Percentiles rank a stretch among this genome's conserved stretches.
phyloP scores from a whole-genome alignment of 768 basidiomycete species.

The Imleria badia region DNA sequence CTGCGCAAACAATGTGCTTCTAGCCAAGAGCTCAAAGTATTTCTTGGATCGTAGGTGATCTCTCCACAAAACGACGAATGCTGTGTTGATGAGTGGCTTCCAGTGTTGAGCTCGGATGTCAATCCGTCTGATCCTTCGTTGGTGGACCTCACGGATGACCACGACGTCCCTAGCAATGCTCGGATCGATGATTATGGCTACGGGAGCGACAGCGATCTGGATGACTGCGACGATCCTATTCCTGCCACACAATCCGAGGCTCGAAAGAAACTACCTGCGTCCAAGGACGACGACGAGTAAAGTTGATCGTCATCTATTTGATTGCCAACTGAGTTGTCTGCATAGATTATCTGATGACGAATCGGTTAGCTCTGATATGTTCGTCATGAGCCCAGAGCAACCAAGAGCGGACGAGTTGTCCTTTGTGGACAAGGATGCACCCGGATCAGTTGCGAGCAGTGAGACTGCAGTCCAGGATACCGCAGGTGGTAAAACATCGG shows the following conservation, averaged over 20 bases:
- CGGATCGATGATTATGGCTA: conserved; percentile 29
- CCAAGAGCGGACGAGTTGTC: not conserved
- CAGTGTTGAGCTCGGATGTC: conserved; percentile 17
- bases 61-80: too few relatives aligned
- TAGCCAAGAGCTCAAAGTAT: conserved; percentile 28
- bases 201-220: conserved; percentile 37
- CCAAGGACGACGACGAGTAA: conserved; percentile 11
- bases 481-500: not conserved
- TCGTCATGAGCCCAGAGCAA: conserved; percentile 18
- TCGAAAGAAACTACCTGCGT: not conserved
- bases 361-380: conserved; percentile 7
- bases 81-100: conserved; percentile 21
- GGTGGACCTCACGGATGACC: conserved; percentile 12
- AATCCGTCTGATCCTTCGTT: conserved; percentile 12
- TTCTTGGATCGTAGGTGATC: conserved; percentile 25
- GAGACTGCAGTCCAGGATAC: conserved; percentile 4
- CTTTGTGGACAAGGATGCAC: not conserved
- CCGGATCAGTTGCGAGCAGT: conserved; percentile 5
- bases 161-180: conserved; percentile 6
- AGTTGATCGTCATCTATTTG: not conserved
- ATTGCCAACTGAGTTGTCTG: not conserved
- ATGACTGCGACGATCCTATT: conserved; percentile 21
- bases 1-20: conserved; percentile 28
- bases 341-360: conserved; percentile 1
- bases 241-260: not conserved